Base-by-base conservation (phyloP, 345 rosid species). In the Abelmoschus esculentus region DNA sequence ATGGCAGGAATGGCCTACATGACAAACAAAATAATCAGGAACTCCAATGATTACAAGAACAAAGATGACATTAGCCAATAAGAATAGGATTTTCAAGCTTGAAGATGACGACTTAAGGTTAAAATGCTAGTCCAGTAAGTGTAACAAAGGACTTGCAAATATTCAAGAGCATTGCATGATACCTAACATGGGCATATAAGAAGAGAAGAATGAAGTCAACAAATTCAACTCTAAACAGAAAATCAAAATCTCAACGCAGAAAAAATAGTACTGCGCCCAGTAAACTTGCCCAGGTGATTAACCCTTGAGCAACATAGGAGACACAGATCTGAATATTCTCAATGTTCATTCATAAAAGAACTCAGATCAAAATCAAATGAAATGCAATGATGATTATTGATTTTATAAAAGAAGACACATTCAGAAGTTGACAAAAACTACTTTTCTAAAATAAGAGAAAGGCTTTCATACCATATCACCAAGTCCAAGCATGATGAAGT, bases 401-500 rank as follows among this genome's bases (percentile, higher is more conserved):
- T n/a, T 50, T 38, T 28, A 42, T 70, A 19, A 7, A 19, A 70
- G 13, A 57, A 70, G n/a, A 14, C 4, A 26, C 13, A 50, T 22
- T 19, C 10, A 47, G 46, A 52, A 22, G 26, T 40, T 11, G 13
- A 17, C 15, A 75, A 75, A 66, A 58, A 54, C 11, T 72, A 22
- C 53, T 52, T 34, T 42, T 19, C 0, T 61, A 34, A 6, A 18
- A 46, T 22, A 44, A 67, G 64, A 73, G 66, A 46, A 72, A 61
- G 70, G 73, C 49, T 72, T 38, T 57, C 75, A 56, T 87, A 95
- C 99, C 99, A 95, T 91, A 83, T 95, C 99, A 72, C 99, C 99
- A 29, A 95, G 99, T 69, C 99, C 97, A 70, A 95, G 96, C 97
- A 95, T 91, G 97, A 91, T 91, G 85, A 85, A 95, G 72, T 95